A percentile compares a stretch with the other conserved stretches of the same genome.
These are phyloP conservation scores for Camelina neglecta DNA, from an alignment of 345 rosid species.

Conservation along the genomic window DNA sequence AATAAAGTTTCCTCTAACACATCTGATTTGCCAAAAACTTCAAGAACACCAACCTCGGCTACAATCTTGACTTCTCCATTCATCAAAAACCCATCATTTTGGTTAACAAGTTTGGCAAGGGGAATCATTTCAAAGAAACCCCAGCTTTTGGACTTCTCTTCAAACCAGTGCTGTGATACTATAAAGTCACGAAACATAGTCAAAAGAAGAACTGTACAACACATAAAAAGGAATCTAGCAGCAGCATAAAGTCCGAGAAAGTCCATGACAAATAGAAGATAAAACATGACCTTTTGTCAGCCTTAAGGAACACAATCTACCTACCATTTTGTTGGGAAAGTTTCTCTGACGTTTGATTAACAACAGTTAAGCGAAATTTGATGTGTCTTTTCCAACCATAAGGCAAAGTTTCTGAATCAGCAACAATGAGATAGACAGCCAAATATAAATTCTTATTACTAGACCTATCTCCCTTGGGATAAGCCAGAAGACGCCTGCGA, in stretches of 20 bases:
- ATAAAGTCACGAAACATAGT: not conserved
- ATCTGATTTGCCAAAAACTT: not conserved
- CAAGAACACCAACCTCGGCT: not conserved
- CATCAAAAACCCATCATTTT: not conserved
- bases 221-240: not conserved
- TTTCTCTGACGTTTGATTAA: not conserved
- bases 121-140: not conserved
- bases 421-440: not conserved
- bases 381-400: not conserved
- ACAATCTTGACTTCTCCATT: constrained; percentile 12
- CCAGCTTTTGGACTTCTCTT: fast-evolving
- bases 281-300: not conserved
- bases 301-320: not conserved
- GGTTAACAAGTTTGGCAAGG: not conserved
- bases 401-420: not conserved
- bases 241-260: not conserved
- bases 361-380: not conserved
- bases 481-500: not conserved
- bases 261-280: not conserved
- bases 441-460: not conserved
- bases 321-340: not conserved
- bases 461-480: fast-evolving
- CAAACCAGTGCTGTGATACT: fast-evolving
- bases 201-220: not conserved
- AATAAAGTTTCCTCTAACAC: not conserved